Conservation (phyloP, 2,329 filamentous ascomycete species). For the Gyromitra esculenta region DNA sequence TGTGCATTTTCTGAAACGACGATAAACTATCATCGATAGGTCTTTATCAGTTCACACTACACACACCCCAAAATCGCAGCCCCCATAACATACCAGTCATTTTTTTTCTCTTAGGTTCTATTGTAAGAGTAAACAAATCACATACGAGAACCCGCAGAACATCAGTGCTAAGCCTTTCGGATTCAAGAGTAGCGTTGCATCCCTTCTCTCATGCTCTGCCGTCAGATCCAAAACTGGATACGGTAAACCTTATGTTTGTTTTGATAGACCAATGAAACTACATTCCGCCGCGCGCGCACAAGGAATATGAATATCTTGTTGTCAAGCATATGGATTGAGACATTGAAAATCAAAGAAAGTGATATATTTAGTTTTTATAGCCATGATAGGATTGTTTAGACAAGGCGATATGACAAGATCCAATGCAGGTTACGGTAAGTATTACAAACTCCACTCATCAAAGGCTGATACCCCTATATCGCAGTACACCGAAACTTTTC, state of each 20-base stretch:
- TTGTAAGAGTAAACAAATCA: constrained; percentile 6
- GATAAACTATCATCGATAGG: constrained; percentile 18
- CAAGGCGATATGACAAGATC: not conserved
- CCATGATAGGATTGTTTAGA: not conserved
- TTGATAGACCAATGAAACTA: constrained; percentile 8
- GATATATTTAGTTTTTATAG: not conserved
- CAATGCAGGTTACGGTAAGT: not conserved
- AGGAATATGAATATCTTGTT: not conserved
- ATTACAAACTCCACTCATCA: not conserved
- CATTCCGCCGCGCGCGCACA: not conserved
- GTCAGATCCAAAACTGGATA: constrained; percentile 9
- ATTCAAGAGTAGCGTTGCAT: constrained; percentile 7
- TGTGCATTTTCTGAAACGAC: constrained; percentile 41
- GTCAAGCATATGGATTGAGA: not conserved
- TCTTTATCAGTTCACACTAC: not conserved
- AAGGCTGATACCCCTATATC: not conserved
- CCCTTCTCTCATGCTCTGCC: not conserved
- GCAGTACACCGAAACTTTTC: not conserved
- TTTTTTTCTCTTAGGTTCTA: constrained; percentile 4
- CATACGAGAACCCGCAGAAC: not conserved
- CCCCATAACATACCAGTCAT: constrained; percentile 18
- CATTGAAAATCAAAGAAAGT: not conserved
- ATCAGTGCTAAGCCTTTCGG: constrained; percentile 10
- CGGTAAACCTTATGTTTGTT: constrained; percentile 6
- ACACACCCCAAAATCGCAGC: constrained; percentile 1